phyloP scores from a whole-genome alignment of 23 red algal genomes.

The Gracilaria caudata region DNA sequence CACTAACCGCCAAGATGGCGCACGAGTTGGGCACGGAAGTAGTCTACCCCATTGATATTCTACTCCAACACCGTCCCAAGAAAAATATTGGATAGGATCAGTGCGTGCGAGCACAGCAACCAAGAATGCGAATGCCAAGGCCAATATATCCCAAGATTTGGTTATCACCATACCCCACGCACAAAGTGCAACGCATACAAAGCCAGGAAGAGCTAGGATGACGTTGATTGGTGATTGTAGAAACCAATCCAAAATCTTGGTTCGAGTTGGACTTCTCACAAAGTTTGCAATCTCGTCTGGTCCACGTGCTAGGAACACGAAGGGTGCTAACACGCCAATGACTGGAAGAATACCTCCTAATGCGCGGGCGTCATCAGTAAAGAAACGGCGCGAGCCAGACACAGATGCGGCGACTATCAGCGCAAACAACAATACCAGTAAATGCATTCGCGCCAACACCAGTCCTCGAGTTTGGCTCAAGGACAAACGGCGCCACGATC shows the following conservation, averaged over 20 bases:
- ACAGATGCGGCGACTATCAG: background rate
- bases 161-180: constrained; percentile 43
- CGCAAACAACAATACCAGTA: constrained; percentile 18
- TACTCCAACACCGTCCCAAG: constrained; percentile 37
- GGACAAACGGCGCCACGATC: constrained; percentile 37
- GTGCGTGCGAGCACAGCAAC: constrained; percentile 33
- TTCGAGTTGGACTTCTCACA: constrained; percentile 16
- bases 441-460: constrained; percentile 17
- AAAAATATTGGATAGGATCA: constrained; percentile 29
- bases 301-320: constrained; percentile 28
- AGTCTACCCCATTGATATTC: constrained; percentile 38
- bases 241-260: constrained; percentile 37
- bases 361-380: constrained; percentile 30
- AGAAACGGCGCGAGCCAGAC: constrained; percentile 14
- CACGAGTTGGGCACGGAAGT: constrained; percentile 28
- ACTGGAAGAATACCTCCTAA: constrained; percentile 36
- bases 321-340: constrained; percentile 39
- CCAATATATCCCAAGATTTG: constrained; percentile 37
- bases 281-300: background rate
- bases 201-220: constrained; percentile 24
- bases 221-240: constrained; percentile 27
- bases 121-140: constrained; percentile 30
- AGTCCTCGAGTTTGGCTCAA: constrained; percentile 33
- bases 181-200: constrained; percentile 18
- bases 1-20: constrained; percentile 28